These are phyloP conservation scores for Fusarium denticulatum DNA, from an alignment of 2,329 filamentous ascomycete species.

Conservation along the genomic window DNA sequence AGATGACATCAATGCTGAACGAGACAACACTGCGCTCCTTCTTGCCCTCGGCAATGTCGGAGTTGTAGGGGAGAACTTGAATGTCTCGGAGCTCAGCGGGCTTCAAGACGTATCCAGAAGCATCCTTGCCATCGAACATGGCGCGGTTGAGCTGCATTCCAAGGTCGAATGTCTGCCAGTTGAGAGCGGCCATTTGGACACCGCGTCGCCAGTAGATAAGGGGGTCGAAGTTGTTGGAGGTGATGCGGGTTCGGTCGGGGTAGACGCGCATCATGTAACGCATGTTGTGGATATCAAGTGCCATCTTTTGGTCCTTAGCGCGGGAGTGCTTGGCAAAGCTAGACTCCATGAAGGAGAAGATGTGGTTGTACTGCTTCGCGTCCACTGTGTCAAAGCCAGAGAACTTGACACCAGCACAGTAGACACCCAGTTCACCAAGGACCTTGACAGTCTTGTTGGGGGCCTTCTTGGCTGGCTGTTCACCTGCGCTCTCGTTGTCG, in stretches of 20 bases:
- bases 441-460: conserved; percentile 87
- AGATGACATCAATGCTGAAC: conserved; percentile 89
- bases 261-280: conserved; percentile 94
- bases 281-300: conserved; percentile 90
- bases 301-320: conserved; percentile 77
- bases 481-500: conserved; percentile 78
- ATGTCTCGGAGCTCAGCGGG: conserved; percentile 84
- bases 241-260: conserved; percentile 81
- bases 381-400: conserved; percentile 80
- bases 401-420: conserved; percentile 80
- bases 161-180: conserved; percentile 98
- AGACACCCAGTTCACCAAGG: conserved; percentile 86
- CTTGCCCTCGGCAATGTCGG: conserved; percentile 66
- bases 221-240: conserved; percentile 94
- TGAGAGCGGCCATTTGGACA: conserved; percentile 96
- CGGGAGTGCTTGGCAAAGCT: conserved; percentile 85
- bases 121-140: conserved; percentile 93
- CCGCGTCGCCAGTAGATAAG: conserved; percentile 93
- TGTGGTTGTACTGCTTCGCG: conserved; percentile 90
- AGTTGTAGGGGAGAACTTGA: conserved; percentile 64
- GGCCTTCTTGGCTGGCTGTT: conserved; percentile 67
- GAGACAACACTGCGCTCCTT: conserved; percentile 83
- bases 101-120: conserved; percentile 93
- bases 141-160: conserved; percentile 97
- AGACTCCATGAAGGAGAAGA: conserved; percentile 93